Base-by-base conservation (phyloP, 148 eudicot species). In the Camellia japonica region DNA sequence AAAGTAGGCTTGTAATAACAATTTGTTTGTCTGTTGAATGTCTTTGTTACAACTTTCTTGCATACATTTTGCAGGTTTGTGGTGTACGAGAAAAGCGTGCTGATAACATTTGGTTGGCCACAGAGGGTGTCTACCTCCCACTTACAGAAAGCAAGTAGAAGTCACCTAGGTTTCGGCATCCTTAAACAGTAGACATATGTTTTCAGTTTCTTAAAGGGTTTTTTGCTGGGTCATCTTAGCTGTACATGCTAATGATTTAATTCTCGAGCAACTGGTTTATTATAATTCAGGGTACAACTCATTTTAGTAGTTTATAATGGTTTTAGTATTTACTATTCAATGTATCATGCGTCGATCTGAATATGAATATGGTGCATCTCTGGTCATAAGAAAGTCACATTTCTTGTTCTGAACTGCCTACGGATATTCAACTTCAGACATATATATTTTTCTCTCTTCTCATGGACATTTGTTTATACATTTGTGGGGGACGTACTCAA, bases 51-150 rank as follows among this genome's bases (percentile, higher is more conserved):
- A 66, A 58, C 7, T 60, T 10, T 13, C 19, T 47, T 56, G 51
- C 43, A 1, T 54, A 42, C 6, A 1, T 68, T 63, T 19, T 80
- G 80, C 89, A 92, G 97, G 97, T 92, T 80, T 92, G 97, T 75
- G 93, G 92, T 73, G 87, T 92, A 3, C 80, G 77, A 68, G 93
- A 89, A 18, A 90, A 90, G 80, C 85, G 88, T 20, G 80, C 91
- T 19, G 92, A 92, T 70, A 92, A 90, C 68, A 43, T 92, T 56
- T 92, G 97, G 97, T 74, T 90, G 83, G 97, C 97, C 42, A 87
- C 93, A 38, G 93, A 92, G 86, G 97, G 97, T 75, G 93, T 92
- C 7, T 92, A 89, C 83, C 89, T 92, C 70, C 97, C 96, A 41
- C 20, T 69, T 44, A 75, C 74, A 13, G 91, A 79, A 23, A 90